Evolutionary conservation across 495 filamentous ascomycete genomes (phyloP).

Genomic region (Physcia stellaris): DNA sequence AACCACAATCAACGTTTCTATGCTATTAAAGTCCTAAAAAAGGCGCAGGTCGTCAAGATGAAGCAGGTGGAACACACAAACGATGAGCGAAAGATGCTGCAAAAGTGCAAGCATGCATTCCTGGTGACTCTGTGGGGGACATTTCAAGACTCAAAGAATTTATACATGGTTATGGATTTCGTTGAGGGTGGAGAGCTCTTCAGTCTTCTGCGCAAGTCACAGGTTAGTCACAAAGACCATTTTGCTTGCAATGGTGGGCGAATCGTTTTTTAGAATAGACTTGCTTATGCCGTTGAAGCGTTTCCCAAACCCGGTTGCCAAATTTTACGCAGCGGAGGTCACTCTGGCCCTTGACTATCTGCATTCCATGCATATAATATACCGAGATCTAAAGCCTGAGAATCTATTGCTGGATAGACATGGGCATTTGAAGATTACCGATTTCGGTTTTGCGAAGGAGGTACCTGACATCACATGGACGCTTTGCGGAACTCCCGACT

Average conservation of each 20-base stretch:
- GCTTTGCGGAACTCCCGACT: constrained; percentile 95
- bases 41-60: constrained; percentile 98
- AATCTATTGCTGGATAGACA: constrained; percentile 91
- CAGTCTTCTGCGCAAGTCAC: constrained; percentile 86
- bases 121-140: constrained; percentile 96
- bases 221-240: constrained; percentile 45
- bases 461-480: constrained; percentile 99
- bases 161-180: constrained; percentile 99
- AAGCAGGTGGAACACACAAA: constrained; percentile 99
- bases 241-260: neutral
- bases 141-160: constrained; percentile 85
- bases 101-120: constrained; percentile 91
- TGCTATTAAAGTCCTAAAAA: constrained; percentile 95
- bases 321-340: constrained; percentile 97
- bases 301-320: constrained; percentile 96
- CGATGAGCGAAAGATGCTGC: constrained; percentile 89
- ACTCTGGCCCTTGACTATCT: constrained; percentile 91
- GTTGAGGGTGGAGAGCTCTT: constrained; percentile 98
- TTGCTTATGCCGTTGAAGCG: constrained; percentile 43
- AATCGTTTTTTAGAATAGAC: constrained; percentile 2
- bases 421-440: constrained; percentile 95
- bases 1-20: constrained; percentile 96
- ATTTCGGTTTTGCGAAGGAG: constrained; percentile 97
- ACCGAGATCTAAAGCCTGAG: constrained; percentile 93
- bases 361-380: constrained; percentile 91